Percentiles rank a stretch among this genome's conserved stretches.
These are phyloP conservation scores for Aureobasidium zeae DNA, from an alignment of 2,329 filamentous ascomycete genomes.

Conservation along the genomic window DNA sequence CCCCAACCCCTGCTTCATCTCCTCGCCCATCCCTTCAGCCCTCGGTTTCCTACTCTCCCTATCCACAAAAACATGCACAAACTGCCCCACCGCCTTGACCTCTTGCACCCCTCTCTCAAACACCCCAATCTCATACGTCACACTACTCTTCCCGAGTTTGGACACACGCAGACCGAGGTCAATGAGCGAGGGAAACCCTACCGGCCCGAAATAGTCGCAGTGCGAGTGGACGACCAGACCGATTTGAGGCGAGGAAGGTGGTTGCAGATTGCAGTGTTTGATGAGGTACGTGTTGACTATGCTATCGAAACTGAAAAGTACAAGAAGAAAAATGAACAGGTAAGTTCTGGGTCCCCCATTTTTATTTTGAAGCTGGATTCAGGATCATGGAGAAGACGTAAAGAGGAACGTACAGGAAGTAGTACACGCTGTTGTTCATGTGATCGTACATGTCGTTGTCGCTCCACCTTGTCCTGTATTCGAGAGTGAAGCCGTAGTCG, in stretches of 20 bases:
- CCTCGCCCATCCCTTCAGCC: conserved; percentile 52
- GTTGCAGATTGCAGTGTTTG: conserved; percentile 63
- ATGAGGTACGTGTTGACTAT: conserved; percentile 86
- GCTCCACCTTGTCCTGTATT: conserved; percentile 82
- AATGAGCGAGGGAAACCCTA: conserved; percentile 71
- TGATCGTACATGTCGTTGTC: conserved; percentile 96
- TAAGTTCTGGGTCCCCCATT: conserved; percentile 21
- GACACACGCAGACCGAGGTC: conserved; percentile 76
- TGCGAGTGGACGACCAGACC: conserved; percentile 78
- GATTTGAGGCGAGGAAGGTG: conserved; percentile 60
- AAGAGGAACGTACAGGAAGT: conserved; percentile 50
- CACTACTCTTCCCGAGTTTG: conserved; percentile 75
- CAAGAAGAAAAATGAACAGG: too few species aligned
- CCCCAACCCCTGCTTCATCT: conserved; percentile 41
- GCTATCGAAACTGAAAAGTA: conserved; percentile 62
- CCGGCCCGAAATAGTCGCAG: conserved; percentile 74
- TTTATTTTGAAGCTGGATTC: too few species aligned
- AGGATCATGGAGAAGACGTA: too few species aligned
- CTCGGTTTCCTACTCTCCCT: conserved; percentile 60
- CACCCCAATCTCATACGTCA: conserved; percentile 80
- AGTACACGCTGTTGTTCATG: conserved; percentile 85
- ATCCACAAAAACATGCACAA: conserved; percentile 84
- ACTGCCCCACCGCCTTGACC: conserved; percentile 76
- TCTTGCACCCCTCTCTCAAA: conserved; percentile 65
- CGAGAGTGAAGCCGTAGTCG: conserved; percentile 70